A percentile compares a stretch with the other conserved stretches of the same genome.
These are phyloP conservation scores for Cynara cardunculus DNA, from an alignment of 129 eudicot genomes.

Conservation along the genomic window DNA sequence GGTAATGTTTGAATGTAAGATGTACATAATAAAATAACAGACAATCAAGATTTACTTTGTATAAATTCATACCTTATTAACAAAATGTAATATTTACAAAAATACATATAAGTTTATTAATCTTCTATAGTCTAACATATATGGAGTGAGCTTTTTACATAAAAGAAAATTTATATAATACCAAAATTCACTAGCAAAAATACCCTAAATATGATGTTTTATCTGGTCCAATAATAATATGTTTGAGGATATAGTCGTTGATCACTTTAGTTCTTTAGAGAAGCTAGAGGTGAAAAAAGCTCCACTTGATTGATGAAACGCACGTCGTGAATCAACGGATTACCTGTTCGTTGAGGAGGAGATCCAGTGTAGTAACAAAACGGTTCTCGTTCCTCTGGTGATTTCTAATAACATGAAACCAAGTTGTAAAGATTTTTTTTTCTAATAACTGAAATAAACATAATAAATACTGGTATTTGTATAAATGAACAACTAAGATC, in stretches of 20 bases:
- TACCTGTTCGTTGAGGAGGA: slow-evolving; percentile 59
- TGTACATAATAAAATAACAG: not conserved
- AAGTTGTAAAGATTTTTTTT: not conserved
- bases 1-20: not conserved
- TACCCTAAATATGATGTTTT: not conserved
- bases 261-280: slow-evolving; percentile 21
- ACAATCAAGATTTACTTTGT: not conserved
- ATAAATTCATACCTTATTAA: not conserved
- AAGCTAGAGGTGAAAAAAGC: slow-evolving; percentile 34
- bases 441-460: not conserved
- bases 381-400: slow-evolving; percentile 33
- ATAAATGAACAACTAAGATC: not conserved
- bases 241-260: not conserved
- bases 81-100: slow-evolving; percentile 1
- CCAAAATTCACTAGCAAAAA: not conserved
- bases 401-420: slow-evolving; percentile 11
- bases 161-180: not conserved
- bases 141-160: not conserved
- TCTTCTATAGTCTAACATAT: not conserved
- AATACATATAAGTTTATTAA: slow-evolving; percentile 2
- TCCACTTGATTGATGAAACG: slow-evolving; percentile 55
- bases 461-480: not conserved
- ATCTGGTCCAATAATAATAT: not conserved
- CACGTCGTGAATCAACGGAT: slow-evolving; percentile 71
- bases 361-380: slow-evolving; percentile 48